Evolutionary conservation across 202 grass and related monocot species (phyloP), one percentile per base, ranked within the genome.

Genomic region (Bolboschoenoplectus hybrid): DNA sequence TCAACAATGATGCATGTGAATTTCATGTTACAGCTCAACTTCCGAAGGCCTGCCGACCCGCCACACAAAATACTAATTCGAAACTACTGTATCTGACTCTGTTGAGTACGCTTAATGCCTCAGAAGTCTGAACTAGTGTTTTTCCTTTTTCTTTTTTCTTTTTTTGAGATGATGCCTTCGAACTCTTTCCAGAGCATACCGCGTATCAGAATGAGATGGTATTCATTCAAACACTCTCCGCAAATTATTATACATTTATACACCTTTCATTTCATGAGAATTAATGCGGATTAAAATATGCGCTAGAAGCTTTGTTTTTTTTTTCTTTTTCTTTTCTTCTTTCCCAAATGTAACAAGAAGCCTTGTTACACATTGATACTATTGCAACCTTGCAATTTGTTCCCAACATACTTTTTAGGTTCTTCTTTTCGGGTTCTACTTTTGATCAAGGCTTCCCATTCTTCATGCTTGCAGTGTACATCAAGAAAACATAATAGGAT

Each of bases 131-230:
- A 73, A 73, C 43, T 73, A 49, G 45, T 39, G 7, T 78, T 17
- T 70, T 19, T 52, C 50, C 1, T 50, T 63, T 72, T 47, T 71
- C 34, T 78, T 57, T 78, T 80, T 71, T 44, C 7, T 13, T 52
- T 56, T 38, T 39, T 61, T 41, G 76, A 61, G 53, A 80, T 20
- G 0, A 61, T 60, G 3, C 36, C 16, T 61, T 57, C 36, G 36
- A 80, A 61, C 53, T 43, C 75, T 80, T 80, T 80, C 76, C 36
- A 80, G 76, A 80, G 76, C 55, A 80, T 61, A 60, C 76, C 76
- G 20, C 55, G 44, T 80, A 61, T 52, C 34, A n/a, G 35, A 78
- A 57, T 58, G 51, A 58, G 14, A 39, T 78, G 51, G 51, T 80
- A 62, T 40, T 61, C 76, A 39, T 16, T 58, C 17, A 55, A 61